Percentiles rank a stretch among this genome's conserved stretches.
phyloP scores from a whole-genome alignment of 1,139 yeast genomes.

The Candida pseudoviswanathii region DNA sequence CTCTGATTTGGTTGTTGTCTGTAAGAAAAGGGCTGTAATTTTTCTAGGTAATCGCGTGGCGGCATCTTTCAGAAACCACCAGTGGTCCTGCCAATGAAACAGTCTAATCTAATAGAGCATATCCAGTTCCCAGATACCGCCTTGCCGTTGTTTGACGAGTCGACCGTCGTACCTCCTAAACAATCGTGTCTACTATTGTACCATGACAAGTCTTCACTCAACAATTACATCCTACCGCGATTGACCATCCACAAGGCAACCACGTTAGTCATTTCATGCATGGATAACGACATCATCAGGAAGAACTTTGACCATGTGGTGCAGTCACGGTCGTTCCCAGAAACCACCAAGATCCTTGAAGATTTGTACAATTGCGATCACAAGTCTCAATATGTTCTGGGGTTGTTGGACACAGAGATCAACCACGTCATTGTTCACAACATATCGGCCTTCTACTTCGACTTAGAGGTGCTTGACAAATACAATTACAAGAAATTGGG shows the following conservation, averaged over 20 bases:
- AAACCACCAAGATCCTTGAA: slow-evolving; percentile 6
- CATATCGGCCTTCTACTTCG: slow-evolving; percentile 38
- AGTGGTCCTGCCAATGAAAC: slow-evolving; percentile 8
- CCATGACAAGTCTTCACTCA: slow-evolving; percentile 3
- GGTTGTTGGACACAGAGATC: neutral
- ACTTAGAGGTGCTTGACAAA: slow-evolving; percentile 21
- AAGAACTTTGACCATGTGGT: neutral
- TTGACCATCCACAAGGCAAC: neutral
- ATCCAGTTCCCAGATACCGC: slow-evolving; percentile 5
- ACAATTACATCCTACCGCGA: slow-evolving; percentile 1
- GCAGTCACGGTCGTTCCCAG: slow-evolving; percentile 4
- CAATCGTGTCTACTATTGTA: slow-evolving; percentile 9
- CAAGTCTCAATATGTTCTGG: slow-evolving; percentile 1
- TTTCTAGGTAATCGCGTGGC: slow-evolving; percentile 2
- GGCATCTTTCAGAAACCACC: neutral
- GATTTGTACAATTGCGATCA: slow-evolving; percentile 6
- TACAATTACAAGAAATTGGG: slow-evolving; percentile 18
- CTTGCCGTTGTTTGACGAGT: neutral
- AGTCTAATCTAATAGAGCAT: slow-evolving; percentile 10
- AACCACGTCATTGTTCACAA: slow-evolving; percentile 14
- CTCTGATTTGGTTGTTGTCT: neutral
- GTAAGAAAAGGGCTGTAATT: too few species aligned
- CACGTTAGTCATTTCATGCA: slow-evolving; percentile 8
- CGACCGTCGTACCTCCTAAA: neutral
- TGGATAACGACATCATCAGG: slow-evolving; percentile 7